phyloP scores from a whole-genome alignment of 192 early-diverging fungal species.

The Thamnidium elegans region DNA sequence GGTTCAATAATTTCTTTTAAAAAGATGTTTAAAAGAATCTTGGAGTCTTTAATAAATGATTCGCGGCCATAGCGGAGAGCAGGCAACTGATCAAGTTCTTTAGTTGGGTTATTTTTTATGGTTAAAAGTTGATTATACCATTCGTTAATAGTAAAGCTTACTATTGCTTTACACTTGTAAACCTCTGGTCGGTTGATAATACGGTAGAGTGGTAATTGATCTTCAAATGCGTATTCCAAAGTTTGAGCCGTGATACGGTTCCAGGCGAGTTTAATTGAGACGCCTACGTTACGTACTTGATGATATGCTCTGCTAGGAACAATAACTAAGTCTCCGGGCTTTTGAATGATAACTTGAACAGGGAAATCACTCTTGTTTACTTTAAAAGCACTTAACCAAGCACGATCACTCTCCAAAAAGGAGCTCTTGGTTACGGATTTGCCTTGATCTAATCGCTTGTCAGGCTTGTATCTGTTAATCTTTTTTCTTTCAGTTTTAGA shows the following conservation, averaged over 20 bases:
- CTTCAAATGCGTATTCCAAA: background rate
- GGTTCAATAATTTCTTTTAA: conserved; percentile 8
- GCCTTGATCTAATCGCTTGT: background rate
- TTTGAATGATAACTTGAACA: conserved; percentile 25
- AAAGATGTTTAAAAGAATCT: conserved; percentile 13
- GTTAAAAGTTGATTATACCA: background rate
- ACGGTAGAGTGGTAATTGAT: conserved; percentile 23
- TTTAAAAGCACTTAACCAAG: conserved; percentile 3
- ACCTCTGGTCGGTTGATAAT: conserved; percentile 26
- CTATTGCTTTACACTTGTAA: conserved; percentile 22
- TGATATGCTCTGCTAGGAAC: conserved; percentile 33
- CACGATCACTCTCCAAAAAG: conserved; percentile 29
- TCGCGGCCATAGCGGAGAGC: no score
- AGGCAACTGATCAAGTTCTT: background rate
- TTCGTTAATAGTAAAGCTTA: conserved; percentile 11
- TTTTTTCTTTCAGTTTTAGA: background rate
- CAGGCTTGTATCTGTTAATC: background rate
- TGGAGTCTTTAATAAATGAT: background rate
- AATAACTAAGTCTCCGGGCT: conserved; percentile 34
- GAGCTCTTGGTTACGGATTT: background rate
- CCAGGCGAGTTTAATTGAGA: conserved; percentile 32
- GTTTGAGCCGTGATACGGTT: conserved; percentile 20
- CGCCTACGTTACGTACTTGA: conserved; percentile 30
- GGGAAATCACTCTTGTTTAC: conserved; percentile 6
- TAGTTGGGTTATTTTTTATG: background rate